Percentiles rank a stretch among this genome's conserved stretches.
Conservation (phyloP, 2,329 filamentous ascomycete species). For the Botrytis tulipae region DNA sequence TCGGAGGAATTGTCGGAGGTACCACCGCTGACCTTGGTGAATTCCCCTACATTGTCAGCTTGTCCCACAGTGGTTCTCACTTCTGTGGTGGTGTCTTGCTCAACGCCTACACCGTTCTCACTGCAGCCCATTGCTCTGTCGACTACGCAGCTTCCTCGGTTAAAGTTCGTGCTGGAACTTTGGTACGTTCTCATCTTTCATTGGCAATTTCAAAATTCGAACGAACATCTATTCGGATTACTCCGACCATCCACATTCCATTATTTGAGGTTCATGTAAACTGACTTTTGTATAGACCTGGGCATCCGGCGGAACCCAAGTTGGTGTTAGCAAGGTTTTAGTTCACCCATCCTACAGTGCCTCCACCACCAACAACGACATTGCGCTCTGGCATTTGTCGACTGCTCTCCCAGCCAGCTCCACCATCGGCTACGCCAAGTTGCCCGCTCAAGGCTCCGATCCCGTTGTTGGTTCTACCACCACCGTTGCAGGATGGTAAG, state of each 20-base stretch:
- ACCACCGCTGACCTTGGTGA: slow-evolving; percentile 25
- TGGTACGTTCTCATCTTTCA: slow-evolving; percentile 22
- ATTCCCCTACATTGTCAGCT: slow-evolving; percentile 31
- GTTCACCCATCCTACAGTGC: slow-evolving; percentile 28
- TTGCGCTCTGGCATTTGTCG: slow-evolving; percentile 29
- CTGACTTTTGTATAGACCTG: slow-evolving; percentile 23
- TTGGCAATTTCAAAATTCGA: background rate
- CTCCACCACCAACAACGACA: slow-evolving; percentile 20
- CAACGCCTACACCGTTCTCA: slow-evolving; percentile 31
- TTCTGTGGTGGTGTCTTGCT: slow-evolving; percentile 30
- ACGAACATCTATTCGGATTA: background rate
- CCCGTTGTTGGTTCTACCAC: slow-evolving; percentile 22
- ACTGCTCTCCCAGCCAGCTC: slow-evolving; percentile 23
- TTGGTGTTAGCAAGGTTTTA: slow-evolving; percentile 22
- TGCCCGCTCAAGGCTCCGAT: slow-evolving; percentile 27
- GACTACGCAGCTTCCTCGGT: slow-evolving; percentile 21
- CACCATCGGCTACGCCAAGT: slow-evolving; percentile 27
- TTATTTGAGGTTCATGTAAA: background rate
- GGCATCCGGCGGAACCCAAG: slow-evolving; percentile 27
- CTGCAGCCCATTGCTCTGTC: slow-evolving; percentile 31
- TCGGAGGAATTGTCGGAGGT: slow-evolving; percentile 22
- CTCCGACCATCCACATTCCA: background rate
- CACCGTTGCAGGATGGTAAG: slow-evolving; percentile 21
- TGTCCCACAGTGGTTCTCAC: slow-evolving; percentile 22
- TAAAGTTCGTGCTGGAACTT: slow-evolving; percentile 29